Conservation (phyloP, 805 yeast species). For the Kuraishia capsulata region DNA sequence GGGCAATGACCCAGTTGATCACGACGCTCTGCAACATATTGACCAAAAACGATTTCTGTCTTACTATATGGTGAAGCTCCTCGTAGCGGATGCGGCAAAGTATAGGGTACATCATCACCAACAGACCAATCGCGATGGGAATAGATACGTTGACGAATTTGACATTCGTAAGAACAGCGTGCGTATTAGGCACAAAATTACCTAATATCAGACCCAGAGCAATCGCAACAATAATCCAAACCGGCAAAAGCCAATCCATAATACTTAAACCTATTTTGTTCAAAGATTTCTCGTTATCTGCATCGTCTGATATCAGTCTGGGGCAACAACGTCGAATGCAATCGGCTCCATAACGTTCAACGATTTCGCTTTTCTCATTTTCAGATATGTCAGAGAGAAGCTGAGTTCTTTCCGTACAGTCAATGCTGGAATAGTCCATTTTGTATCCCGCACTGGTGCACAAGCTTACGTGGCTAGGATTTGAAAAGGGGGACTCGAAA, state of each 20-base stretch:
- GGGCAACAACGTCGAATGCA: no score
- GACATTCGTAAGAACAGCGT: constrained; percentile 26
- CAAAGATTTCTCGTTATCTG: no score
- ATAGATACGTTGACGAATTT: constrained; percentile 28
- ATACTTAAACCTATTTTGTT: no score
- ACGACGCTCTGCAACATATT: constrained; percentile 28
- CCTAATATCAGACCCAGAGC: constrained; percentile 29
- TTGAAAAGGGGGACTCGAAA: no score
- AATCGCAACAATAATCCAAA: constrained; percentile 22
- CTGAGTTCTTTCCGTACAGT: no score
- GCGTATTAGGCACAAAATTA: constrained; percentile 27
- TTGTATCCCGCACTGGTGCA: no score
- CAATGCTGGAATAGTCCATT: no score
- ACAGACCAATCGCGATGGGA: constrained; percentile 40
- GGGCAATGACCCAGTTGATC: constrained; percentile 49
- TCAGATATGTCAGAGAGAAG: no score
- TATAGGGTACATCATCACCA: constrained; percentile 51
- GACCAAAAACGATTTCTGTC: background rate
- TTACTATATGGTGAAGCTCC: constrained; percentile 17
- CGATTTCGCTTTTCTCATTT: no score
- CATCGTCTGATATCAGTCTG: no score
- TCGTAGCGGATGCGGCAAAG: constrained; percentile 48
- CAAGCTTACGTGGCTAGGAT: no score
- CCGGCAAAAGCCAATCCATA: background rate
- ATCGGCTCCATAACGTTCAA: no score